Evolutionary conservation across 2,329 filamentous ascomycete species (phyloP).

Genomic region (Paracoccidioides lutzii): DNA sequence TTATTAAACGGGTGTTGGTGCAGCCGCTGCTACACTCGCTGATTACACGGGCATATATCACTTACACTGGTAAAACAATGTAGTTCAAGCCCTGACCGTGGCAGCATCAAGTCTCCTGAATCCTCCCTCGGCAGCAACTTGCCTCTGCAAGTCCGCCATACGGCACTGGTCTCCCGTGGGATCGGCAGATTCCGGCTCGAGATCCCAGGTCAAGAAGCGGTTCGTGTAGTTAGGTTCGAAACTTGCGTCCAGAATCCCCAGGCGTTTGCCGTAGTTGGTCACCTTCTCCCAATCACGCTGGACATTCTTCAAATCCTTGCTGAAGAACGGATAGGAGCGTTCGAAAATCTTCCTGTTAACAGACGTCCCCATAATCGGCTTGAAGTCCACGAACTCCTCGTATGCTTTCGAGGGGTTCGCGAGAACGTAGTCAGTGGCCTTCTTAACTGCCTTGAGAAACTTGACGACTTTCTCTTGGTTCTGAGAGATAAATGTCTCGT

Average conservation of each 20-base stretch:
- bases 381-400: conserved; percentile 57
- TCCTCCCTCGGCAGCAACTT: conserved; percentile 52
- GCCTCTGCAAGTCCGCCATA: conserved; percentile 56
- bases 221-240: conserved; percentile 68
- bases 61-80: not conserved
- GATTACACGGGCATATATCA: not conserved
- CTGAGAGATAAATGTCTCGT: conserved; percentile 54
- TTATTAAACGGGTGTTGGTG: too few relatives aligned
- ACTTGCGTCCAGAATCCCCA: conserved; percentile 50
- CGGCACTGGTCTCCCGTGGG: conserved; percentile 61
- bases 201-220: conserved; percentile 51
- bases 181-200: conserved; percentile 53
- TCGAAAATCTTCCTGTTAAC: conserved; percentile 71
- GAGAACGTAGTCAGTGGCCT: conserved; percentile 60
- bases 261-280: conserved; percentile 60
- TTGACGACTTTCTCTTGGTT: conserved; percentile 53
- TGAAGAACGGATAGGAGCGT: conserved; percentile 66
- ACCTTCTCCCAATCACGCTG: conserved; percentile 64
- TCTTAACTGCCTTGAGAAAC: conserved; percentile 62
- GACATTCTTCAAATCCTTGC: conserved; percentile 61
- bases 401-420: conserved; percentile 50
- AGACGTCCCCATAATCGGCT: conserved; percentile 53
- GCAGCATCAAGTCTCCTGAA: conserved; percentile 31
- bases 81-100: not conserved
- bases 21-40: too few relatives aligned